Evolutionary conservation across 139 green algal genomes (phyloP).

Genomic region (Chlorella vulgaris): DNA sequence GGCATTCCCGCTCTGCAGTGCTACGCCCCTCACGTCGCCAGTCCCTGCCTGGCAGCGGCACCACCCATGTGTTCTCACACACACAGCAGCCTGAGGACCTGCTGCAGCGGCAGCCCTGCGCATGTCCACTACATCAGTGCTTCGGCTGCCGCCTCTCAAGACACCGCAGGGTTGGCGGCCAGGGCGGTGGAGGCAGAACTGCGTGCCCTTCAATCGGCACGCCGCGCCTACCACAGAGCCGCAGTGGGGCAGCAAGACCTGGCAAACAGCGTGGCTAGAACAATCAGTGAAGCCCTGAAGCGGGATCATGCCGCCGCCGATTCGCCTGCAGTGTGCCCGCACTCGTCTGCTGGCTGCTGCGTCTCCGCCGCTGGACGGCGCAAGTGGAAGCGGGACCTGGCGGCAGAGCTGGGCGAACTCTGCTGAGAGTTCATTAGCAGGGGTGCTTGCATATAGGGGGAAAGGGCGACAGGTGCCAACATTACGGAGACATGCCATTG

Average conservation of each 20-base stretch:
- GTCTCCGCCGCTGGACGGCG: neutral
- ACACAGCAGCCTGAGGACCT: neutral
- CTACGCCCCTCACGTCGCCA: too few relatives aligned
- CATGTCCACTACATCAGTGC: constrained; percentile 11
- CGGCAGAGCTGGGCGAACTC: neutral
- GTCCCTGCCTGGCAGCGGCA: neutral
- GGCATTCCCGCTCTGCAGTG: too few relatives aligned
- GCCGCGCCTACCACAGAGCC: constrained; percentile 16
- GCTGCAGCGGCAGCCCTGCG: neutral
- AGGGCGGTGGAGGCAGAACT: constrained; percentile 7
- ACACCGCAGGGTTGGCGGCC: neutral
- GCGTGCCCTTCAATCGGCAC: constrained; percentile 4
- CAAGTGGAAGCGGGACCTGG: constrained; percentile 28
- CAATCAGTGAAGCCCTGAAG: constrained; percentile 16
- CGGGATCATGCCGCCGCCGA: neutral
- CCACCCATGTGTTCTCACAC: neutral
- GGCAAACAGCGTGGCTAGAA: neutral
- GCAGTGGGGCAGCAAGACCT: constrained; percentile 9
- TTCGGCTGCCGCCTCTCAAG: neutral
- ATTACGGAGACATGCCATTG: too few relatives aligned
- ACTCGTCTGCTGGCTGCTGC: neutral
- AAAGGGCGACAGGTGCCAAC: neutral
- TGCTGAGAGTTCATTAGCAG: neutral
- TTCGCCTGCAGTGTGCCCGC: neutral
- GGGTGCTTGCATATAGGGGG: neutral